Conservation (phyloP, 2,329 filamentous ascomycete species). For the Curvularia lunata region DNA sequence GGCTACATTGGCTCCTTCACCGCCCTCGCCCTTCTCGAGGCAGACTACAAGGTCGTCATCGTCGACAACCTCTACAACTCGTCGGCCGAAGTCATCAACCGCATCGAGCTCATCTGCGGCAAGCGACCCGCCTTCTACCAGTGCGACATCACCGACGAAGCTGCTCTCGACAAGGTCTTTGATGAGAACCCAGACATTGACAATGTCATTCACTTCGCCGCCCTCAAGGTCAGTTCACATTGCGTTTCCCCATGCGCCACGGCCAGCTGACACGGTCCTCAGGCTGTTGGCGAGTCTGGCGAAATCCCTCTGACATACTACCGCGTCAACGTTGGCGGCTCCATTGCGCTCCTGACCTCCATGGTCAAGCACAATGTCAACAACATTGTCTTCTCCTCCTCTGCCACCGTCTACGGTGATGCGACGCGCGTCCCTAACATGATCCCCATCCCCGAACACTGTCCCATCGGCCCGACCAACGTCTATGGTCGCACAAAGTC, state of each 20-base stretch:
- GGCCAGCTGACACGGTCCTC: conserved; percentile 19
- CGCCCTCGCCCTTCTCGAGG: conserved; percentile 85
- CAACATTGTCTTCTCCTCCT: conserved; percentile 99
- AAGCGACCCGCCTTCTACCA: conserved; percentile 86
- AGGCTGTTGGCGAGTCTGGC: conserved; percentile 94
- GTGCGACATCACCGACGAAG: conserved; percentile 86
- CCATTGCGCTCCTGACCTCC: conserved; percentile 80
- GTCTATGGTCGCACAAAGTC: conserved; percentile 97
- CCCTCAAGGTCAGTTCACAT: conserved; percentile 75
- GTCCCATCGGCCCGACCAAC: conserved; percentile 95
- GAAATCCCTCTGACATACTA: conserved; percentile 98
- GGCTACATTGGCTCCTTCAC: conserved; percentile 99
- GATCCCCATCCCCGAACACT: conserved; percentile 98
- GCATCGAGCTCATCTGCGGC: conserved; percentile 91
- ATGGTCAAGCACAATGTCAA: conserved; percentile 90
- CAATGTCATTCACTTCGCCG: conserved; percentile 98
- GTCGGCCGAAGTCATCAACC: conserved; percentile 86
- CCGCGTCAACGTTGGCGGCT: conserved; percentile 93
- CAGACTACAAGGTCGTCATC: conserved; percentile 95
- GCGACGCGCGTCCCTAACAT: conserved; percentile 95
- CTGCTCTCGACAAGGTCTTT: conserved; percentile 84
- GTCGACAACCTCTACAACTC: conserved; percentile 98
- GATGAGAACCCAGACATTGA: conserved; percentile 89
- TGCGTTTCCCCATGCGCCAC: not conserved
- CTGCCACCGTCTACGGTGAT: conserved; percentile 97